Base-by-base conservation (phyloP, 2,329 filamentous ascomycete species). In the Leptoxyphium fumago region DNA sequence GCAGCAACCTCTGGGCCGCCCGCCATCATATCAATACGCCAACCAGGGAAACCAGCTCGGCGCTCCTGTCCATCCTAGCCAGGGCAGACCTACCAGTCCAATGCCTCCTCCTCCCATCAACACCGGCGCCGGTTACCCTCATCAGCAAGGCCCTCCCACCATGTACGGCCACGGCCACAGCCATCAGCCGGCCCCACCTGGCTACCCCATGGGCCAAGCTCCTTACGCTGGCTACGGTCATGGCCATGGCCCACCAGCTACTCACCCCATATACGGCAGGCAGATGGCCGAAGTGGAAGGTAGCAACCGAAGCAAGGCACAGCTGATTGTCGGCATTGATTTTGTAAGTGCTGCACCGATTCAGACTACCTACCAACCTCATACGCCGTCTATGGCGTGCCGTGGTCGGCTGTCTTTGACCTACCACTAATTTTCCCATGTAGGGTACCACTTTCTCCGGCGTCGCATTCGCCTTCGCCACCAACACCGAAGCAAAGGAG, bases 291-390 rank as follows among this genome's bases (percentile, higher is more conserved):
- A 96, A 65, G 84, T 94, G 30, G 86, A 94, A 56, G 88, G 84
- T 47, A 84, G 80, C 55, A 86, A 82, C 58, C 79, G 85, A 61
- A 94, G 82, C 70, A 95, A 95, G 72, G 84, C 91, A 43, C 91
- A 96, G 70, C 73, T 98, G 58, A 98, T 98, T 64, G 91, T 98
- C 44, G 91, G 91, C 53, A 96, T 98, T 62, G 91, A 98, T 67
- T 98, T 98, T 73, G 91, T 94, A 70, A 69, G 80, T 56, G 9
- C 21, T 26, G 7, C 21, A 26, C 5, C 29, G 9, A 17, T 18
- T 13, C 17, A 18, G 36, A n/a, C 17, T 32, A 32, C 39, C 46
- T 11, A 42, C 28, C 10, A 28, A n/a, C n/a, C n/a, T n/a, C n/a
- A n/a, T n/a, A n/a, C 21, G 7, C 21, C 21, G 21, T 7, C 21